Base-by-base conservation (phyloP, 192 early-diverging fungal species). In the Podila horticola region DNA sequence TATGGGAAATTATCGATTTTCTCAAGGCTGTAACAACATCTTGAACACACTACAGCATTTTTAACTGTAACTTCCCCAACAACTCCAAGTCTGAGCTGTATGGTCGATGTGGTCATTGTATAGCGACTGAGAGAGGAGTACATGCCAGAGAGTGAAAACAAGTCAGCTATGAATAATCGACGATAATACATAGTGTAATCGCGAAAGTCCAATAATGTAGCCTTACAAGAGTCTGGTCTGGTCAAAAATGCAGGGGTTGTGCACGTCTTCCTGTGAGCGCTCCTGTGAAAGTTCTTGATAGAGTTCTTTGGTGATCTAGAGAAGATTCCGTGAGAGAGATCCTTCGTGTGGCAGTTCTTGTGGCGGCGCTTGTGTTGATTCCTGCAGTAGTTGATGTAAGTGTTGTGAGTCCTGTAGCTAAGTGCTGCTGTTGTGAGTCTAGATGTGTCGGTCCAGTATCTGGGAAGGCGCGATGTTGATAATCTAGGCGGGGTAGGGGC, bases 51-150 rank as follows among this genome's bases (percentile, higher is more conserved):
- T 33, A 63, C 50, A n/a, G 15, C 28, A 34, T 71, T 63, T 52
- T 28, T 20, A 29, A 50, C 69, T 41, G 61, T 55, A 71, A 71
- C 20, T 34, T 55, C 69, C 52, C 60, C 61, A 63, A 26, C 30
- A 31, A 31, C 31, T 31, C 31, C 31, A 31, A 31, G 3, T 62
- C 69, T 60, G 63, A 62, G 45, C n/a, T n/a, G n/a, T 49, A 19
- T 63, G 31, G 52, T 59, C 45, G 29, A 36, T 71, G 20, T 71
- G 19, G 69, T 52, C 69, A 63, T 71, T 71, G 69, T 71, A 71
- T 50, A 63, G 48, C n/a, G 20, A 61, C 22, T 61, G 62, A 22
- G 50, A 33, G 55, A 29, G 52, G 48, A 71, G 11, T 63, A 52
- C 30, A 36, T 63, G 50, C 33, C 69, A 52, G 61, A 50, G 69